Conservation (phyloP, 179 eudicot genomes). For the Corrigiola litoralis region DNA sequence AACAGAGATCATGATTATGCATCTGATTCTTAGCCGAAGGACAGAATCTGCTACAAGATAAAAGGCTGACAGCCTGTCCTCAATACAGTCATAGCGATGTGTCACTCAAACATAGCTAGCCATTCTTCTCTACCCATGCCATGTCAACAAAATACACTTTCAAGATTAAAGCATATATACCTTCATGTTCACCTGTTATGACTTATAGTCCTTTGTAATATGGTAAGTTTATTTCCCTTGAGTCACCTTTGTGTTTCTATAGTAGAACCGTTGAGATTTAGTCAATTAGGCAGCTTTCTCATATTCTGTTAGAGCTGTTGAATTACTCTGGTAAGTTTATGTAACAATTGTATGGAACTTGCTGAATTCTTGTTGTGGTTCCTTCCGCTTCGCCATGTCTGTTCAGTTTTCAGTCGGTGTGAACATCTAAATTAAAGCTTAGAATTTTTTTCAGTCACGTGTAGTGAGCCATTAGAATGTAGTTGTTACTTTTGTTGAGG, state of each 20-base stretch:
- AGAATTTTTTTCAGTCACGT: background rate
- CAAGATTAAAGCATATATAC: background rate
- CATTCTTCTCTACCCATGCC: too few species aligned
- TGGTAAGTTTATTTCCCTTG: background rate
- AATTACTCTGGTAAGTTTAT: background rate
- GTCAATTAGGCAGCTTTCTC: too few species aligned
- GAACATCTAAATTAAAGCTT: background rate
- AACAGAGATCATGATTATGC: slow-evolving; percentile 53
- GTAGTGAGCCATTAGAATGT: background rate
- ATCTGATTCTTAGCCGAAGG: background rate
- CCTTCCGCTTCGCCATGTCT: background rate
- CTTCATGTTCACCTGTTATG: background rate
- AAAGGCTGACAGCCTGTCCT: too few species aligned
- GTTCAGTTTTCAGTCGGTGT: background rate
- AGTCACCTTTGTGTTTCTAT: background rate
- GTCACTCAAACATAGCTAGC: too few species aligned
- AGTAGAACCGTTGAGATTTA: too few species aligned
- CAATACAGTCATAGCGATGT: too few species aligned
- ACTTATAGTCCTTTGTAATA: background rate
- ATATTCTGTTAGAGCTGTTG: background rate
- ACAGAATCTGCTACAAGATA: too few species aligned
- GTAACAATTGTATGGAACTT: background rate
- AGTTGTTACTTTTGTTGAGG: background rate
- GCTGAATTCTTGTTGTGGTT: background rate
- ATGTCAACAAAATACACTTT: too few species aligned